Percentiles rank a stretch among this genome's conserved stretches.
These are phyloP conservation scores for Sporisorium sorghi DNA, from an alignment of 1,284 basidiomycete genomes.

Conservation along the genomic window DNA sequence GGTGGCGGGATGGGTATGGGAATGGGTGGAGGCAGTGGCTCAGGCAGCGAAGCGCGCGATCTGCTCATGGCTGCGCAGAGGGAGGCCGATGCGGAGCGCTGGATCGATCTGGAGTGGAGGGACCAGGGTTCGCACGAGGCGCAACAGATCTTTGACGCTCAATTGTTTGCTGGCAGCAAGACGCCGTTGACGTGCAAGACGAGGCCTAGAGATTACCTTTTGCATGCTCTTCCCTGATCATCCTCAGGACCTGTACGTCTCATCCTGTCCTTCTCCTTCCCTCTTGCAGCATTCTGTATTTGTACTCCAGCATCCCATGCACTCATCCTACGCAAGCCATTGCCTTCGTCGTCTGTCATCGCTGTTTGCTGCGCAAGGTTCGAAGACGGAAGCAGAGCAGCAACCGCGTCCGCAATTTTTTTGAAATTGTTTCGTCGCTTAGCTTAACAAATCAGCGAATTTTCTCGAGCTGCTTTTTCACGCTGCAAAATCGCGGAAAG, in stretches of 20 bases:
- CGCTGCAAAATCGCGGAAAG: slow-evolving; percentile 4
- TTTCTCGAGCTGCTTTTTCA: slow-evolving; percentile 8
- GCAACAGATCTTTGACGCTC: slow-evolving; percentile 47
- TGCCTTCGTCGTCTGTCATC: background rate
- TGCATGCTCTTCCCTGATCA: slow-evolving; percentile 35
- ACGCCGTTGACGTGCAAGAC: slow-evolving; percentile 48
- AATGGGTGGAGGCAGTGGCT: slow-evolving; percentile 21
- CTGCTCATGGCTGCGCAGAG: slow-evolving; percentile 59
- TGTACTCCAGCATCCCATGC: slow-evolving; percentile 20
- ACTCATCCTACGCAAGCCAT: background rate
- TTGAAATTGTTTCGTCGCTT: background rate
- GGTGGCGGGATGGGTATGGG: slow-evolving; percentile 36
- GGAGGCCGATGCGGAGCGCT: slow-evolving; percentile 66
- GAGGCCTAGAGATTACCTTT: slow-evolving; percentile 57
- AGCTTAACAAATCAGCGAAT: background rate
- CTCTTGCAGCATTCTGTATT: slow-evolving; percentile 19
- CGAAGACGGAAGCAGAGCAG: background rate
- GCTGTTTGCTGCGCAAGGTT: background rate
- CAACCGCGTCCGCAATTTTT: background rate
- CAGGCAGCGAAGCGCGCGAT: slow-evolving; percentile 49
- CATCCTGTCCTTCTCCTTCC: background rate
- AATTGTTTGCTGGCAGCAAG: slow-evolving; percentile 57
- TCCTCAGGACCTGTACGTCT: background rate
- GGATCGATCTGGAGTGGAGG: slow-evolving; percentile 66
- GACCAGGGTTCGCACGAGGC: slow-evolving; percentile 45